Evolutionary conservation across 768 basidiomycete genomes (phyloP).

Genomic region (Termitomyces heimii): DNA sequence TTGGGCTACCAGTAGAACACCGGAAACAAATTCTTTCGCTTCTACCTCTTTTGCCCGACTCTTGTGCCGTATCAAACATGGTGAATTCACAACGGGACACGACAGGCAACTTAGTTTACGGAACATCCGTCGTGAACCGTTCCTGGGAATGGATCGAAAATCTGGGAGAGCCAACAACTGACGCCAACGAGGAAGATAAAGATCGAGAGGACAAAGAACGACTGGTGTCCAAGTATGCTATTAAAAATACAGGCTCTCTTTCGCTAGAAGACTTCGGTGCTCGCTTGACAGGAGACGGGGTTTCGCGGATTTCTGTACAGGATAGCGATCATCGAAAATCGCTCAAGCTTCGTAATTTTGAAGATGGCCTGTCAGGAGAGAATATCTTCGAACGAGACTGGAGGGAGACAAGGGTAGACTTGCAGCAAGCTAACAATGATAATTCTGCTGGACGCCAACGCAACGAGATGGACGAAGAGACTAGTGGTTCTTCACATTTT

Average conservation of each 20-base stretch:
- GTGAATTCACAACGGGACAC: constrained; percentile 52
- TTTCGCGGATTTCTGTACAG: constrained; percentile 24
- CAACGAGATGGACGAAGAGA: constrained; percentile 18
- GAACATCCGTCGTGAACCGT: constrained; percentile 56
- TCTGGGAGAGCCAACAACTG: constrained; percentile 50
- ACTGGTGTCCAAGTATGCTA: constrained; percentile 24
- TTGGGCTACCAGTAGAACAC: constrained; percentile 51
- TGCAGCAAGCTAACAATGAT: constrained; percentile 30
- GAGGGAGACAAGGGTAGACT: constrained; percentile 59
- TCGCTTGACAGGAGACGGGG: constrained; percentile 56
- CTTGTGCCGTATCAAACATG: constrained; percentile 49
- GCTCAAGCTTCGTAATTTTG: constrained; percentile 50
- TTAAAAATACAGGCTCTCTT: constrained; percentile 67
- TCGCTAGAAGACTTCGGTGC: constrained; percentile 69
- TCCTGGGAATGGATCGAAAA: constrained; percentile 90
- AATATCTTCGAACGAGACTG: constrained; percentile 70
- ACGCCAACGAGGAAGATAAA: constrained; percentile 37
- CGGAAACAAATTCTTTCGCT: constrained; percentile 52
- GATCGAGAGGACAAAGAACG: constrained; percentile 34
- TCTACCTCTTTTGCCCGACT: constrained; percentile 48
- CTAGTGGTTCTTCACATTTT: constrained; percentile 10
- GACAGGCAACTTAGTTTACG: constrained; percentile 42
- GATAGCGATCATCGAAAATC: constrained; percentile 29
- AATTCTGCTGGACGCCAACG: constrained; percentile 13
- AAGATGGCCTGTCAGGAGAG: constrained; percentile 59